These are phyloP conservation scores for Thamnidium elegans DNA, from an alignment of 192 early-diverging fungal genomes.

Conservation along the genomic window DNA sequence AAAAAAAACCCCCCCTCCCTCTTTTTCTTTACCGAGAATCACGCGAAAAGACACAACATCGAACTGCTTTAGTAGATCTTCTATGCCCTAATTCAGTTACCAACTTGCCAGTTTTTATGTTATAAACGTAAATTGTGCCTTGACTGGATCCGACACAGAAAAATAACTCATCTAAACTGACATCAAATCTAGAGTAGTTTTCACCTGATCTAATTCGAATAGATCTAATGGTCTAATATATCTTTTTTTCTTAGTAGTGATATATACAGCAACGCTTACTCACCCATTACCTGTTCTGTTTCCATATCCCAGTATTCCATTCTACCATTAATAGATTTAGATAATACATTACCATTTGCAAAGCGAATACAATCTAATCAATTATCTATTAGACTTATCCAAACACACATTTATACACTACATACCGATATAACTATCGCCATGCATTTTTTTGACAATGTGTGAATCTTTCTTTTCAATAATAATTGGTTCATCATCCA, in stretches of 20 bases:
- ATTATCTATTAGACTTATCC: neutral
- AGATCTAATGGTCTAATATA: constrained; percentile 35
- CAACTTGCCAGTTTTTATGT: constrained; percentile 62
- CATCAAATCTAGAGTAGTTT: constrained; percentile 57
- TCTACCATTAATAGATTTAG: constrained; percentile 72
- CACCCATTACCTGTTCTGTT: constrained; percentile 31
- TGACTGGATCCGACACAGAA: constrained; percentile 73
- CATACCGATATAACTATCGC: constrained; percentile 32
- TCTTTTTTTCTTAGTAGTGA: neutral
- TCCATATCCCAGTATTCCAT: constrained; percentile 75
- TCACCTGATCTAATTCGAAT: constrained; percentile 38
- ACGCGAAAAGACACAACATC: constrained; percentile 73
- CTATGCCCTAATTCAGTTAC: constrained; percentile 68
- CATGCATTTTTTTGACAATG: constrained; percentile 33
- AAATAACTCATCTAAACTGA: constrained; percentile 68
- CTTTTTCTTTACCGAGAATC: constrained; percentile 60
- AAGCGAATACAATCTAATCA: constrained; percentile 69
- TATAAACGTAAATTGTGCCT: constrained; percentile 70
- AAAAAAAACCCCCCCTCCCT: too few relatives aligned
- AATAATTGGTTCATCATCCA: constrained; percentile 24
- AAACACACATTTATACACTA: constrained; percentile 52
- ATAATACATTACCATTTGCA: constrained; percentile 61
- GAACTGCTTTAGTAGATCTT: constrained; percentile 74
- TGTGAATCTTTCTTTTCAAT: constrained; percentile 30
- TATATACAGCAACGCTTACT: neutral